phyloP scores from a whole-genome alignment of 73 alveolate species.

The Paramecium biaurelia region DNA sequence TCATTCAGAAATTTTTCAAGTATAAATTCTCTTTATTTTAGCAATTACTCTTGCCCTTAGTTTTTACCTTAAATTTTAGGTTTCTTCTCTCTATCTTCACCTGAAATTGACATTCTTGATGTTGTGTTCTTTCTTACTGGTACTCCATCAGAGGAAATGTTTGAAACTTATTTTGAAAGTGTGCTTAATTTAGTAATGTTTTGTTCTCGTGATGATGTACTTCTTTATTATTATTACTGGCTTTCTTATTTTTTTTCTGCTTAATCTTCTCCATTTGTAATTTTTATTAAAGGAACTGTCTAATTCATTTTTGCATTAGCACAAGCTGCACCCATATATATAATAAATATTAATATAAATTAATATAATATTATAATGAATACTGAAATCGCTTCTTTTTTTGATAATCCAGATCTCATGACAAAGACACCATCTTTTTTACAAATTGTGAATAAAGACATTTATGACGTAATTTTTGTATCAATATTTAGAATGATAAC shows the following conservation, averaged over 20 bases:
- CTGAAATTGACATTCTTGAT: neutral
- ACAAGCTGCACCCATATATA: constrained; percentile 47
- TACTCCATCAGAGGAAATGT: neutral
- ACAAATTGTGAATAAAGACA: neutral
- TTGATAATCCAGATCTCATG: constrained; percentile 13
- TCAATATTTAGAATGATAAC: neutral
- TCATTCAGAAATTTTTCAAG: constrained; percentile 2
- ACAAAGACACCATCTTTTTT: neutral
- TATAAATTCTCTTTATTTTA: constrained; percentile 13
- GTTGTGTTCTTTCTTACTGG: neutral
- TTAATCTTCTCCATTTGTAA: neutral
- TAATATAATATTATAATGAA: neutral
- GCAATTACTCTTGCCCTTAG: neutral
- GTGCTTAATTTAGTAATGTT: neutral
- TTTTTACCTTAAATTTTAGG: neutral
- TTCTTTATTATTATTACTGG: neutral
- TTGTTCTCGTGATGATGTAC: neutral
- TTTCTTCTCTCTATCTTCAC: neutral
- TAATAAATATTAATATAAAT: neutral
- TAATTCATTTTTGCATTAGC: constrained; percentile 25
- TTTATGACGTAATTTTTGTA: neutral
- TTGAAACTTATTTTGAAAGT: constrained; percentile 36
- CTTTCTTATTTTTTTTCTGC: neutral
- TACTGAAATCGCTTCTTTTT: constrained; percentile 22
- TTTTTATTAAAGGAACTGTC: neutral